phyloP scores from a whole-genome alignment of 768 basidiomycete genomes.

The Panellus pusillus region DNA sequence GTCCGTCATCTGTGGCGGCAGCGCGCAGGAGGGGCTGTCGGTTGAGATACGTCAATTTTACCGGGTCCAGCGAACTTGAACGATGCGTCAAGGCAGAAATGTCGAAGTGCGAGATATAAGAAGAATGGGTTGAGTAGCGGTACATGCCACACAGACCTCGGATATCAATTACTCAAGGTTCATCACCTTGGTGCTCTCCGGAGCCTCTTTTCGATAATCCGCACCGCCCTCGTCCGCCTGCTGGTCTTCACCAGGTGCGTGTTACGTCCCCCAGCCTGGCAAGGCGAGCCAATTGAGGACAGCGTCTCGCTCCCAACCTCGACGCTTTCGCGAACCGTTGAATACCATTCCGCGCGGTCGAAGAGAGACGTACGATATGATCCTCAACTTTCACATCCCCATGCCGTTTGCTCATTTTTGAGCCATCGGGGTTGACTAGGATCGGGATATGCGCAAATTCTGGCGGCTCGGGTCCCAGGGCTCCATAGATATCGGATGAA shows the following conservation, averaged over 20 bases:
- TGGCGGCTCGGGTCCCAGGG: constrained; percentile 69
- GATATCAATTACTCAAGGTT: constrained; percentile 57
- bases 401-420: constrained; percentile 93
- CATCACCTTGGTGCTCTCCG: constrained; percentile 68
- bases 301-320: constrained; percentile 89
- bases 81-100: constrained; percentile 76
- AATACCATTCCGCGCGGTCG: background rate
- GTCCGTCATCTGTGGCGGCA: constrained; percentile 50
- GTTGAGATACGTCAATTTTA: constrained; percentile 85
- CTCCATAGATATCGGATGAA: constrained; percentile 86
- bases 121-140: too few species aligned
- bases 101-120: constrained; percentile 59
- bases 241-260: constrained; percentile 24
- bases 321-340: constrained; percentile 45
- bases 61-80: constrained; percentile 75
- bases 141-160: constrained; percentile 6
- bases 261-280: constrained; percentile 85
- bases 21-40: constrained; percentile 74
- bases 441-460: constrained; percentile 91
- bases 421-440: constrained; percentile 84
- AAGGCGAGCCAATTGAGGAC: constrained; percentile 92
- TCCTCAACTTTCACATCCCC: constrained; percentile 86
- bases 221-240: constrained; percentile 1
- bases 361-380: constrained; percentile 65
- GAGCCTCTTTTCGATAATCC: constrained; percentile 39